Base-by-base conservation (phyloP, 2,329 filamentous ascomycete species). In the Passalora sequoiae region DNA sequence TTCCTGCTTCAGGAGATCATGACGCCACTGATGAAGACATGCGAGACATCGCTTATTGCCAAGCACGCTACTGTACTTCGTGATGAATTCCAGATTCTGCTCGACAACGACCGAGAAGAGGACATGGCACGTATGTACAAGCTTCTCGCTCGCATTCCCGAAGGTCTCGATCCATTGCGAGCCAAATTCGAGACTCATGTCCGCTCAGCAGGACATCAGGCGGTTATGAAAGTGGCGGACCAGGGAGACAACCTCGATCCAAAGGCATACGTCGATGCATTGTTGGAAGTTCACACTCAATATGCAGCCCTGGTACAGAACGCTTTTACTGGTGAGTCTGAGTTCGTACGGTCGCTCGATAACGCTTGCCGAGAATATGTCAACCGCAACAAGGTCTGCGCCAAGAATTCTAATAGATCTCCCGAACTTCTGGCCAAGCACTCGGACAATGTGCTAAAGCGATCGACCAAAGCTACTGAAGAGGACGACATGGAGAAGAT, bases 291-390 rank as follows among this genome's bases (percentile, higher is more conserved):
- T 2, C 91, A 98, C 68, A 87, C 85, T 0, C 86, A 94, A 60
- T 98, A 98, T 62, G 86, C 91, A 59, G 84, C 82, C 27, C 76
- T 98, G 40, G 92, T 98, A 21, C 89, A 94, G 69, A 80, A 84
- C 36, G 91, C 92, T 1, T 98, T 98, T 69, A 86, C 83, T 49
- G 89, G 94, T 50, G 92, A 98, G 66, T 89, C 92, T 0, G 92
- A 98, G 62, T 98, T 98, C 60, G 95, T 95, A 3, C 78, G 92
- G 41, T 95, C 91, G 3, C 73, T 98, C 20, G 92, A 98, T 60
- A 98, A 97, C 63, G 92, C 92, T 13, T 98, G 92, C 70, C 81
- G 89, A 53, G 92, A 98, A 63, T 98, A 97, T 61, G 92, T 98
- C 65, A 98, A 98, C 69, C 81, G 92, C 49, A 98, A 98, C 66